phyloP scores from a whole-genome alignment of 305 asterid species.

The Fraxinus latifolia region DNA sequence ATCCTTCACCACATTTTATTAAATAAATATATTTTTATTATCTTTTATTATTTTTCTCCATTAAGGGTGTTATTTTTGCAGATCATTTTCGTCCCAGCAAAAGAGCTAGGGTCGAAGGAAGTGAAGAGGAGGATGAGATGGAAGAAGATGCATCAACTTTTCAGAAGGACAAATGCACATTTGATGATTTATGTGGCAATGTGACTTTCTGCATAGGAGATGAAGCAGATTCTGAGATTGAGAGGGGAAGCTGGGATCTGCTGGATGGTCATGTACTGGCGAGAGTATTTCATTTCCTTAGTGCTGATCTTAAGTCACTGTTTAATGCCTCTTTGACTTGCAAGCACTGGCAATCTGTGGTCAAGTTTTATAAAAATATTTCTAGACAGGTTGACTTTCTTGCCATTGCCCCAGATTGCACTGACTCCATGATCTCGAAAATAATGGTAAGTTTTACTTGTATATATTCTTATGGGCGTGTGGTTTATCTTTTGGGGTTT shows the following conservation, averaged over 20 bases:
- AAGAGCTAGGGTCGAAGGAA: conserved; percentile 57
- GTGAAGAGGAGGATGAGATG: conserved; percentile 59
- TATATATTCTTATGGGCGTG: background rate
- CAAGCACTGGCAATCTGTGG: conserved; percentile 83
- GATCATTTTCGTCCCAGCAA: conserved; percentile 71
- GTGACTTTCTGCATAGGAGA: conserved; percentile 43
- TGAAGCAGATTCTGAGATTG: conserved; percentile 40
- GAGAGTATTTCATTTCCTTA: conserved; percentile 85
- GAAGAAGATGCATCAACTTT: conserved; percentile 44
- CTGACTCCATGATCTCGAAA: conserved; percentile 54
- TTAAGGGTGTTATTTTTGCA: conserved; percentile 27
- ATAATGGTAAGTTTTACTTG: conserved; percentile 59
- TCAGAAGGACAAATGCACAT: conserved; percentile 45
- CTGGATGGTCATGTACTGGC: conserved; percentile 80
- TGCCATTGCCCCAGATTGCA: conserved; percentile 58
- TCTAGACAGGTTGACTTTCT: conserved; percentile 73
- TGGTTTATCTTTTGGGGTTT: background rate
- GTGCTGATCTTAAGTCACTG: conserved; percentile 83
- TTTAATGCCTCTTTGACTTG: conserved; percentile 74
- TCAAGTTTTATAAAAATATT: conserved; percentile 54
- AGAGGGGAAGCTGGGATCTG: conserved; percentile 65
- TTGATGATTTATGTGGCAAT: conserved; percentile 67
- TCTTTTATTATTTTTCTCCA: conserved; percentile 23
- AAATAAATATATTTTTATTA: conserved; percentile 8
- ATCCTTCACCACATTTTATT: background rate